These are phyloP conservation scores for Coemansia sp. DNA, from an alignment of 192 early-diverging fungal species.

Conservation along the genomic window DNA sequence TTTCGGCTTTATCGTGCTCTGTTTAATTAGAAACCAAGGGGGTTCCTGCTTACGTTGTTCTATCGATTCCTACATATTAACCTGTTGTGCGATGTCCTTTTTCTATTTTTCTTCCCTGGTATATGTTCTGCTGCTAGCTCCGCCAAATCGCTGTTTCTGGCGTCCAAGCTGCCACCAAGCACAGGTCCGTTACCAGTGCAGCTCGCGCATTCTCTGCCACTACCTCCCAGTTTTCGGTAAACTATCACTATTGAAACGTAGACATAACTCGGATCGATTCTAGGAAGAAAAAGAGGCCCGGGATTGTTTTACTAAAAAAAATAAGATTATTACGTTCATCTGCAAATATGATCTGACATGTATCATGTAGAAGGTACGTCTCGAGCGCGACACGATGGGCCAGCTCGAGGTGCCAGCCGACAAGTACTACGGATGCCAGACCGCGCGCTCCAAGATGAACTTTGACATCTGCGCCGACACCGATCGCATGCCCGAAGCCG, in stretches of 20 bases:
- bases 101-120: neutral
- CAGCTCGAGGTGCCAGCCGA: constrained; percentile 93
- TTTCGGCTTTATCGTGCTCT: neutral
- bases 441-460: constrained; percentile 94
- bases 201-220: constrained; percentile 50
- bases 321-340: no score
- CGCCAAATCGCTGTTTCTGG: constrained; percentile 40
- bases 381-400: constrained; percentile 90
- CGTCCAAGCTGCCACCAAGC: constrained; percentile 26
- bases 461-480: constrained; percentile 93
- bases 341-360: neutral
- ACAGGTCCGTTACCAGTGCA: constrained; percentile 13
- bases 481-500: constrained; percentile 93
- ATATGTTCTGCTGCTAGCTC: constrained; percentile 32
- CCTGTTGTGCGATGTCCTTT: neutral
- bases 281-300: neutral
- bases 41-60: no score
- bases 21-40: neutral
- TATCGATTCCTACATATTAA: neutral
- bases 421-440: constrained; percentile 97
- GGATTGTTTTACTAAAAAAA: neutral
- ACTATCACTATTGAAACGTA: constrained; percentile 16
- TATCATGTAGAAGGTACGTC: constrained; percentile 55
- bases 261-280: no score
- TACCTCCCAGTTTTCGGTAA: constrained; percentile 45